Conservation (phyloP, 352 stramenopile species). For the Chrysophaeum taylorii region DNA sequence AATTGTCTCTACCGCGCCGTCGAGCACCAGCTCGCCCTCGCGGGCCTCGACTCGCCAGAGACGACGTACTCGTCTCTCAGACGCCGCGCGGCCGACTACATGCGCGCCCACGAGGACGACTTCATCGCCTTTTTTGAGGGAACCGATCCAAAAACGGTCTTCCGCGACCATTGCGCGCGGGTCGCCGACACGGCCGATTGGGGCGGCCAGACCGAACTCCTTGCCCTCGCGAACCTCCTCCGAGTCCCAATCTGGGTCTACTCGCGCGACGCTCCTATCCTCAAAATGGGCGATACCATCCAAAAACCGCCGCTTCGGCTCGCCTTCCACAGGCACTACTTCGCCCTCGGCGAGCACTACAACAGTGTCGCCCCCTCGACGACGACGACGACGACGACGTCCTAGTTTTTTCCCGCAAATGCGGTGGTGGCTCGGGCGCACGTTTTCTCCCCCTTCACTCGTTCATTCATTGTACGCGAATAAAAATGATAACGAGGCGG, state of each 20-base stretch:
- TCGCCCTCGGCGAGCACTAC: conserved; percentile 96
- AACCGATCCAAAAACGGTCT: conserved; percentile 36
- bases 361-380: conserved; percentile 70
- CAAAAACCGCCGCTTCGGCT: conserved; percentile 66
- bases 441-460: too few species aligned
- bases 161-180: conserved; percentile 76
- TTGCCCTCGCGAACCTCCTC: conserved; percentile 71
- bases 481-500: too few species aligned
- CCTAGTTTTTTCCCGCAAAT: too few species aligned
- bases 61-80: conserved; percentile 56
- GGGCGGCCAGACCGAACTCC: conserved; percentile 90
- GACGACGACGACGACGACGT: not conserved
- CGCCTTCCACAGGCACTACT: conserved; percentile 94
- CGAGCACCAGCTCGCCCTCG: conserved; percentile 26
- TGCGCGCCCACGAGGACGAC: conserved; percentile 66
- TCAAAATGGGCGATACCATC: conserved; percentile 75
- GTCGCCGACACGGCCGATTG: conserved; percentile 81
- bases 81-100: conserved; percentile 56
- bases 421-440: too few species aligned
- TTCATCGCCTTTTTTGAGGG: conserved; percentile 59
- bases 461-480: too few species aligned
- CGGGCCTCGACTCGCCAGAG: too few species aligned
- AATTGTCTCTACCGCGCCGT: conserved; percentile 95
- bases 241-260: conserved; percentile 79
- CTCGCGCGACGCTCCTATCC: conserved; percentile 61